phyloP scores from a whole-genome alignment of 1,284 basidiomycete genomes.

The Salmacisia buchloeana region DNA sequence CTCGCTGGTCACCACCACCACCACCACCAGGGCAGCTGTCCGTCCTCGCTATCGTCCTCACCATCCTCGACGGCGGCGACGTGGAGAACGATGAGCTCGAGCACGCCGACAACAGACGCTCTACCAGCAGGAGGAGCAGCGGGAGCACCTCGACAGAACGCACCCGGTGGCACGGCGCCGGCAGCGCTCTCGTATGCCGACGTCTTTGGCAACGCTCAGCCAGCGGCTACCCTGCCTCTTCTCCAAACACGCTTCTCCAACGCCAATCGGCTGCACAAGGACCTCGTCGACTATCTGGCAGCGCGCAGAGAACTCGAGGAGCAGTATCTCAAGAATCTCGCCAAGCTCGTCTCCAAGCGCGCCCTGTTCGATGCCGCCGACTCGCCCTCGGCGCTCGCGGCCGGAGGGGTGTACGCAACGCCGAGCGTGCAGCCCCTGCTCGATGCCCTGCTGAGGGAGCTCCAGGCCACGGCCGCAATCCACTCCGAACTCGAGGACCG shows the following conservation, averaged over 20 bases:
- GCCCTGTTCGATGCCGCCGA: conserved; percentile 43
- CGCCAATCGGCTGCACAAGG: neutral
- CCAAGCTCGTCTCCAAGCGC: conserved; percentile 52
- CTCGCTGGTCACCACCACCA: too few species aligned
- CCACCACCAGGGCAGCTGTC: too few species aligned
- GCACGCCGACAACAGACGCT: neutral
- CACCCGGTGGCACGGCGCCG: too few species aligned
- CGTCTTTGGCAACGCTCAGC: neutral
- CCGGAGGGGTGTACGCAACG: conserved; percentile 22
- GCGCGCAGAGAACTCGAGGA: conserved; percentile 55
- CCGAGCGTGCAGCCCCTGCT: conserved; percentile 43
- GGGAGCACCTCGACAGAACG: too few species aligned
- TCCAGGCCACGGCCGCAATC: conserved; percentile 43
- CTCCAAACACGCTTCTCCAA: conserved; percentile 1
- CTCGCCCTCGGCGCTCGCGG: neutral
- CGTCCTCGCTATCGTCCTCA: too few species aligned
- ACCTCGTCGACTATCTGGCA: conserved; percentile 53
- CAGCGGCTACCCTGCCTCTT: neutral
- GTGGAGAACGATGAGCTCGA: neutral
- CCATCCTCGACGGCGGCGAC: too few species aligned
- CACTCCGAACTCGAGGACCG: conserved; percentile 40
- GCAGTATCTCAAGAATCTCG: conserved; percentile 54
- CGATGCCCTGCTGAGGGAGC: conserved; percentile 39
- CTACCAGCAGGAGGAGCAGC: neutral
- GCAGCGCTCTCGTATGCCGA: neutral